phyloP scores from a whole-genome alignment of 2,329 filamentous ascomycete genomes.

The Aquanectria penicillioides region DNA sequence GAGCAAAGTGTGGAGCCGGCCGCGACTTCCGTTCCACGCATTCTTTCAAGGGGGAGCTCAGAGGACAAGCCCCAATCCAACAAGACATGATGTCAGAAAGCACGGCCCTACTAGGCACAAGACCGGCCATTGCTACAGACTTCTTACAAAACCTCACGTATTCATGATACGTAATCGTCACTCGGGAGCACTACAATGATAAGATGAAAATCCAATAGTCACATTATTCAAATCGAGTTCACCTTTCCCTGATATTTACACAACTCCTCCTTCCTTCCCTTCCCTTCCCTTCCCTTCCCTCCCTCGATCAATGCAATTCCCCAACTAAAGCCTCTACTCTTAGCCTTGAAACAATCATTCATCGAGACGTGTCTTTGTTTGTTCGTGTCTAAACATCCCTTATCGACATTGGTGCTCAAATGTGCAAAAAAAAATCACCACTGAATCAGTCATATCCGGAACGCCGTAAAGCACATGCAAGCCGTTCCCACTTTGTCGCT shows the following conservation, averaged over 20 bases:
- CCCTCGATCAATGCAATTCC: background rate
- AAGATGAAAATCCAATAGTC: too few relatives aligned
- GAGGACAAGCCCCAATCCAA: background rate
- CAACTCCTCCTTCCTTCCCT: too few relatives aligned
- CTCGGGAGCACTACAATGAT: too few relatives aligned
- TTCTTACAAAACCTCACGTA: too few relatives aligned
- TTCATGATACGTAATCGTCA: background rate
- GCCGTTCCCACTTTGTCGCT: conserved; percentile 8
- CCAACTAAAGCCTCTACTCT: conserved; percentile 13
- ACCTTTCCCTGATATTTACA: conserved; percentile 5
- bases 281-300: too few relatives aligned
- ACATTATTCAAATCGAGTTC: conserved; percentile 1
- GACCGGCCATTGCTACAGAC: too few relatives aligned
- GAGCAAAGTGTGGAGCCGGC: conserved; percentile 15
- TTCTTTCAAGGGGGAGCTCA: conserved; percentile 1
- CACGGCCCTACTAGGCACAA: background rate
- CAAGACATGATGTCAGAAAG: background rate
- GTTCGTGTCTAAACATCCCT: conserved; percentile 38
- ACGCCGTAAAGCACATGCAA: conserved; percentile 34
- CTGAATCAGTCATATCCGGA: conserved; percentile 27
- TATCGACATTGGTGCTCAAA: conserved; percentile 30
- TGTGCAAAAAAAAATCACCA: conserved; percentile 30
- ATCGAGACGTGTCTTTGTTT: conserved; percentile 36
- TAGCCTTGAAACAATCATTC: conserved; percentile 31
- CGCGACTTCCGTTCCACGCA: conserved; percentile 19